A percentile compares a stretch with the other conserved stretches of the same genome.
phyloP scores from a whole-genome alignment of 202 grass and related monocot species.

The Sporobolus alterniflorus region DNA sequence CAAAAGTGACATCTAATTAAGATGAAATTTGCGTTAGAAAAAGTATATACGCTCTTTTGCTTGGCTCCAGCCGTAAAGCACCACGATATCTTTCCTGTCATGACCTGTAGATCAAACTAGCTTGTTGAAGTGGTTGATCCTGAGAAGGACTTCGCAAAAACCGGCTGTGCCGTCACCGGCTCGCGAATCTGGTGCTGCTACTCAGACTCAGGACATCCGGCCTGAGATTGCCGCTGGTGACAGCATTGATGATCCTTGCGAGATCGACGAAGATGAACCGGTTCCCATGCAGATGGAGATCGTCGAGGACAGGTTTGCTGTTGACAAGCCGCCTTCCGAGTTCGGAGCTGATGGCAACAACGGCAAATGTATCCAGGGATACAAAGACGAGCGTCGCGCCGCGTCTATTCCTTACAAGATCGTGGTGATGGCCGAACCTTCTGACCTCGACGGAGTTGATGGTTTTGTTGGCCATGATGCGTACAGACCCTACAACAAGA shows the following conservation, averaged over 20 bases:
- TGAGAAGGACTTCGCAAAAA: not conserved
- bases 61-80: conserved; percentile 1
- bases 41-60: not conserved
- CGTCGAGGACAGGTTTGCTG: not conserved
- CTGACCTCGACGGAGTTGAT: not conserved
- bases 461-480: not conserved
- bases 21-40: not conserved
- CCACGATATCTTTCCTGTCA: conserved; percentile 17
- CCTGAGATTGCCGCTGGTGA: conserved; percentile 9
- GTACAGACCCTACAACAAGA: not conserved
- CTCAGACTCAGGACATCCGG: not conserved
- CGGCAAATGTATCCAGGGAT: not conserved
- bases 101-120: conserved; percentile 44
- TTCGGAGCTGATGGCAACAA: not conserved
- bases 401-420: not conserved
- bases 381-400: not conserved
- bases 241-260: not conserved
- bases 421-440: not conserved
- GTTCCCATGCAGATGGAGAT: not conserved
- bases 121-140: not conserved
- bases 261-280: not conserved
- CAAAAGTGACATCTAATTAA: not conserved
- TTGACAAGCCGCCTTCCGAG: not conserved
- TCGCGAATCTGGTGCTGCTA: not conserved
- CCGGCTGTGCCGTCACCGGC: not conserved